Percentiles rank a stretch among this genome's conserved stretches.
Evolutionary conservation across 2,329 filamentous ascomycete species (phyloP).

Genomic region (Pseudocercospora eumusae): DNA sequence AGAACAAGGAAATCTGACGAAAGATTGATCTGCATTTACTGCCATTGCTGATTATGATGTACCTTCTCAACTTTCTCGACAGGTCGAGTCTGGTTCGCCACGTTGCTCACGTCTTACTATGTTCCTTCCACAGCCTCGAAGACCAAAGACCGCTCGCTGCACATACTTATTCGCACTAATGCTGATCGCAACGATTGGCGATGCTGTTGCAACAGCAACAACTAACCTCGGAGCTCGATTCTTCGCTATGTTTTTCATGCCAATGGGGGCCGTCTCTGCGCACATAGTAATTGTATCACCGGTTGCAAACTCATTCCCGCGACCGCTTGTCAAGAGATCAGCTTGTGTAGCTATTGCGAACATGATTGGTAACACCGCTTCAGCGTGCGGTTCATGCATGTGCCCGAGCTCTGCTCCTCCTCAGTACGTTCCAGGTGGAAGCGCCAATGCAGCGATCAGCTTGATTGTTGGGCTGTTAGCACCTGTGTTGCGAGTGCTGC

Average conservation of each 20-base stretch:
- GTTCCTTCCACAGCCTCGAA: constrained; percentile 59
- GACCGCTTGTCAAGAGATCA: constrained; percentile 70
- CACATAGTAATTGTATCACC: constrained; percentile 38
- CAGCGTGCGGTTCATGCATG: constrained; percentile 41
- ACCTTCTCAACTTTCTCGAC: constrained; percentile 72
- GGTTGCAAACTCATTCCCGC: constrained; percentile 32
- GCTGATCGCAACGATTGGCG: constrained; percentile 55
- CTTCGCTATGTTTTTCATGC: constrained; percentile 64
- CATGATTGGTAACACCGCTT: constrained; percentile 40
- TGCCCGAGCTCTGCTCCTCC: constrained; percentile 40
- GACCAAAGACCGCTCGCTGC: constrained; percentile 58
- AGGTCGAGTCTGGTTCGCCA: constrained; percentile 58
- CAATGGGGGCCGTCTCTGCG: constrained; percentile 33
- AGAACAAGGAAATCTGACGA: constrained; percentile 53
- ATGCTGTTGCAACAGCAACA: constrained; percentile 57
- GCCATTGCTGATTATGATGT: constrained; percentile 70
- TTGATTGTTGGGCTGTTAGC: constrained; percentile 42
- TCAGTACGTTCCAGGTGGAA: constrained; percentile 43
- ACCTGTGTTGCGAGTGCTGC: constrained; percentile 39
- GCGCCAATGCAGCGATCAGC: constrained; percentile 42
- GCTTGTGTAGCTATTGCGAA: constrained; percentile 74
- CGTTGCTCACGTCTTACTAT: constrained; percentile 55
- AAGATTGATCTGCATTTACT: constrained; percentile 70
- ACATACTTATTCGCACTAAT: constrained; percentile 61
- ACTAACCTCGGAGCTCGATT: constrained; percentile 56